A percentile compares a stretch with the other conserved stretches of the same genome.
phyloP scores from a whole-genome alignment of 441 rosid genomes.

The Gossypium davidsonii region DNA sequence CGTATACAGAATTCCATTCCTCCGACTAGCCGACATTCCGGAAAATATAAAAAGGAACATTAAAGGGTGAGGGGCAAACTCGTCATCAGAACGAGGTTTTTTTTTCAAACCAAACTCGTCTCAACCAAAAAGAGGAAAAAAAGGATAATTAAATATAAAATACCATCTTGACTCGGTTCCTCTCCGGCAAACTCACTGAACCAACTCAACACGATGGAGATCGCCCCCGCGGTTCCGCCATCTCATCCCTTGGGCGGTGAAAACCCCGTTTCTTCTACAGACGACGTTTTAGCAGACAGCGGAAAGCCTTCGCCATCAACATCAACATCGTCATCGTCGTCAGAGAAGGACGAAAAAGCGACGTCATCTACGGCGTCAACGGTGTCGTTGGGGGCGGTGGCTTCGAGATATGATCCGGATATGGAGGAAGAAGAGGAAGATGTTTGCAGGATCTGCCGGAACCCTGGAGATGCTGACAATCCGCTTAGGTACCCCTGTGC shows the following conservation, averaged over 20 bases:
- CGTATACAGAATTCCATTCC: background rate
- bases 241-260: slow-evolving; percentile 25
- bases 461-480: slow-evolving; percentile 86
- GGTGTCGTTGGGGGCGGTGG: slow-evolving; percentile 20
- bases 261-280: slow-evolving; percentile 9
- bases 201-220: slow-evolving; percentile 43
- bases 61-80: slow-evolving; percentile 1
- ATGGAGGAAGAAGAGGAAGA: slow-evolving; percentile 77
- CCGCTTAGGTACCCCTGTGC: slow-evolving; percentile 95
- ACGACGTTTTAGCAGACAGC: slow-evolving; percentile 21
- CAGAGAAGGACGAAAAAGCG: slow-evolving; percentile 24
- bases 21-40: slow-evolving; percentile 49
- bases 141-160: background rate
- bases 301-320: slow-evolving; percentile 25
- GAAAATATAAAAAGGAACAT: background rate
- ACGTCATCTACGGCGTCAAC: slow-evolving; percentile 19
- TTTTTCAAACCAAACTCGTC: background rate
- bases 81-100: background rate
- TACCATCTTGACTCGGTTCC: slow-evolving; percentile 11
- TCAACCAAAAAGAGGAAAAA: no score
- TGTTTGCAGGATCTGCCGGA: slow-evolving; percentile 98
- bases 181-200: slow-evolving; percentile 1
- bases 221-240: slow-evolving; percentile 32
- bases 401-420: slow-evolving; percentile 31
- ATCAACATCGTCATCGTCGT: slow-evolving; percentile 24